Base-by-base conservation (phyloP, 306 rosid genomes). In the Sphenostylis stenocarpa region DNA sequence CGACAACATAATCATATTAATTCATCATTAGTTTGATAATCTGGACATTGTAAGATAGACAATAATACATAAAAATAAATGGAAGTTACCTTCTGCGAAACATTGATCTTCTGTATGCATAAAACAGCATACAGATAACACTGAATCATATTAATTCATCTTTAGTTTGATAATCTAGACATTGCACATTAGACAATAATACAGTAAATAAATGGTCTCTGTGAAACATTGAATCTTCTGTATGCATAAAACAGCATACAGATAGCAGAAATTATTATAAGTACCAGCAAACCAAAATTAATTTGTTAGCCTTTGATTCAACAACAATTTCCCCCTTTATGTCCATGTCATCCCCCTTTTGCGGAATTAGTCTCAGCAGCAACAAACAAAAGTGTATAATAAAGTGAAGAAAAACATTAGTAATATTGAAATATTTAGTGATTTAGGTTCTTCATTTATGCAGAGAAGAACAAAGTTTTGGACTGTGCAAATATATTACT, bases 181-280 rank as follows among this genome's bases (percentile, higher is more conserved):
- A 77, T 39, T 67, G 38, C 48, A 55, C 57, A 39, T 6, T 33
- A 24, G 55, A 39, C 58, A 55, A 55, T 53, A 67, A 55, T 19
- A 68, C 72, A 41, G 66, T 4, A 76, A 65, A 38, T 45, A 20
- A 76, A 65, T 6, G 56, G 65, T 14, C 58, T 21, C 29, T 47
- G 12, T 20, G 20, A 69, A 21, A 17, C 21, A 70, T 23, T 47
- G 53, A 78, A 48, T 56, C 55, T 47, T 45, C 51, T 47, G 48
- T 20, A 29, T 20, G 52, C 38, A 78, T 36, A 33, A 60, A 78
- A 69, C 76, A 78, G 41, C 17, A 69, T 41, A 68, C 60, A 69
- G 52, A 58, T 43, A 55, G 44, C 49, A 69, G 61, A 70, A 34
- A 29, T n/a, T 58, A 58, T 57, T 24, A 57, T 34, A 2, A 69